phyloP scores from a whole-genome alignment of 805 yeast genomes.

The Candida orba region DNA sequence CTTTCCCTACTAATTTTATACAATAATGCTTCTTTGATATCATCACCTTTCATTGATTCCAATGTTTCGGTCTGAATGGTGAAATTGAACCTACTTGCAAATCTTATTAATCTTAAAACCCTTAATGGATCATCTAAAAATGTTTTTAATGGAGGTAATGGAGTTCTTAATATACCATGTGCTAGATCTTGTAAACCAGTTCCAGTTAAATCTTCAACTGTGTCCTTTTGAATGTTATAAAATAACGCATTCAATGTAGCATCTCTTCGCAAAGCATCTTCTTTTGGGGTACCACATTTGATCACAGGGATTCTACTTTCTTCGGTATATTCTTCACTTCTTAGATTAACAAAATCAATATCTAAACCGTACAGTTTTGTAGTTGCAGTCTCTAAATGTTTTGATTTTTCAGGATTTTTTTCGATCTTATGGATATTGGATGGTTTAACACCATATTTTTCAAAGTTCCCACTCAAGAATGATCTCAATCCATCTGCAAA shows the following conservation, averaged over 20 bases:
- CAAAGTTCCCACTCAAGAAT: constrained; percentile 33
- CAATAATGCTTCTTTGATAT: constrained; percentile 50
- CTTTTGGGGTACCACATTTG: constrained; percentile 80
- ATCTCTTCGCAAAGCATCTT: constrained; percentile 90
- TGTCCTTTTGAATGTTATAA: constrained; percentile 61
- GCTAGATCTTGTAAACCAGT: constrained; percentile 67
- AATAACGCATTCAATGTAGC: constrained; percentile 92
- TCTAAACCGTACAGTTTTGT: constrained; percentile 79
- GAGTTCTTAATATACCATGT: constrained; percentile 74
- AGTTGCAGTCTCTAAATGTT: constrained; percentile 95
- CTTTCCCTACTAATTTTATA: constrained; percentile 85
- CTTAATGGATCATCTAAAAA: constrained; percentile 92
- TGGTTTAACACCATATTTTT: constrained; percentile 25
- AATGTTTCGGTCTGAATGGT: constrained; percentile 48
- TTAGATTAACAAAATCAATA: constrained; percentile 86
- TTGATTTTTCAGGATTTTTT: constrained; percentile 90
- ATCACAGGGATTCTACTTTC: constrained; percentile 83
- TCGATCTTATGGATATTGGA: constrained; percentile 70
- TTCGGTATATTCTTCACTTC: constrained; percentile 79
- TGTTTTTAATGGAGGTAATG: constrained; percentile 77
- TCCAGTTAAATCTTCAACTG: constrained; percentile 81
- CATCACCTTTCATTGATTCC: constrained; percentile 54
- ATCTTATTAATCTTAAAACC: constrained; percentile 76
- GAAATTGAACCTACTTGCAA: constrained; percentile 75
- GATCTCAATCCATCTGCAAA: constrained; percentile 64